Evolutionary conservation across 345 rosid genomes (phyloP), one percentile per base, ranked within the genome.

Genomic region (Alliaria petiolata): DNA sequence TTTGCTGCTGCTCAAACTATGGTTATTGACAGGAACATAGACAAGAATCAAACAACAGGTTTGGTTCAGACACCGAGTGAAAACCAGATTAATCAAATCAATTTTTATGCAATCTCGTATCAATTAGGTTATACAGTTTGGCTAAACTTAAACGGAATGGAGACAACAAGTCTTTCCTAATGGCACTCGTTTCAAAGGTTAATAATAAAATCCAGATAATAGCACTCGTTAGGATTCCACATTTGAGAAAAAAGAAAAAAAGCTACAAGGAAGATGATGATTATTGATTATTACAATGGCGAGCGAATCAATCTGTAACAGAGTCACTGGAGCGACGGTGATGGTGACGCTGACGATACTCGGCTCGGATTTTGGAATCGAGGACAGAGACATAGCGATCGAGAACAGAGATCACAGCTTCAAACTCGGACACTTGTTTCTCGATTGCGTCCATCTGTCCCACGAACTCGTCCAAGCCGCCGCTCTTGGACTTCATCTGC

Each of bases 401-500:
- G 5, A 95, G 92, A 82, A 85, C 74, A 14, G 95, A 86, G 50
- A 91, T 77, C 25, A 88, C 87, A 60, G 89, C 90, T 79, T 91
- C 96, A 14, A 88, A 91, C 39, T 85, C 90, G 2, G 93, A 83
- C 5, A 88, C 89, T 64, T 89, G 97, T 36, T 82, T 83, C 78
- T 91, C 96, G 8, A 88, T 88, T 5, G 85, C 70, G 8, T 89
- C 90, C 19, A 95, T 89, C 79, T 85, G 92, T 39, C 83, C 82
- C 7, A 87, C 89, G 42, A 85, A 91, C 65, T 85, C 87, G 36
- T 91, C 95, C n/a, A 89, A 87, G 64, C 79, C 74, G 3, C 87
- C 85, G 11, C 83, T 85, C 55, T 91, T 91, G 0, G 80, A 54
- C 68, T 84, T 87, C 83, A 95, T 77, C 76, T 89, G 93, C 85